These are phyloP conservation scores for Sporothrix schenckii DNA, from an alignment of 2,329 filamentous ascomycete genomes.

Conservation along the genomic window DNA sequence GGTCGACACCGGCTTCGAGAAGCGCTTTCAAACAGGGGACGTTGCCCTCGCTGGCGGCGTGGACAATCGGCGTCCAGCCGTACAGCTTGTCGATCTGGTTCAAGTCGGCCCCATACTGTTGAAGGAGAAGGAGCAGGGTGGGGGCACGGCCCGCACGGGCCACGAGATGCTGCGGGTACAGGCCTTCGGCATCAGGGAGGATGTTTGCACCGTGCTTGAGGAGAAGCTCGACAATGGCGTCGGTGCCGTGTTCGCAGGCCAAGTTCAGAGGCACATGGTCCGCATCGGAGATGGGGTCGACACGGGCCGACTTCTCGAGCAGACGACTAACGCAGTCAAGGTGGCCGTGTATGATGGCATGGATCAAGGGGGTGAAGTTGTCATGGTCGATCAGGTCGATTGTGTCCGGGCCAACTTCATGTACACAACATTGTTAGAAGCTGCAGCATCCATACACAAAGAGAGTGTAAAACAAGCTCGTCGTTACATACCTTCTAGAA, in stretches of 20 bases:
- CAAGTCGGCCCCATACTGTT: constrained; percentile 83
- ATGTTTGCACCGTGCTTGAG: constrained; percentile 79
- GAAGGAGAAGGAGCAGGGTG: constrained; percentile 75
- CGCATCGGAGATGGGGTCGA: constrained; percentile 81
- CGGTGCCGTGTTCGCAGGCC: constrained; percentile 89
- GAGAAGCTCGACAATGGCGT: constrained; percentile 81
- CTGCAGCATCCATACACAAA: not conserved
- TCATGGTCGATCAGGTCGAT: constrained; percentile 92
- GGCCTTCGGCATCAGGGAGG: constrained; percentile 90
- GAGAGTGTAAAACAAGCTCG: not conserved
- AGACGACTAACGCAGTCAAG: constrained; percentile 78
- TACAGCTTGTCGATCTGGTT: constrained; percentile 95
- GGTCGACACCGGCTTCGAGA: constrained; percentile 75
- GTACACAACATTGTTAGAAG: not conserved
- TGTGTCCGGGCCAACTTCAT: constrained; percentile 67
- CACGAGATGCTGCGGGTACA: constrained; percentile 96
- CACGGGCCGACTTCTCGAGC: constrained; percentile 74
- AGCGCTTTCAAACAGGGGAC: constrained; percentile 83
- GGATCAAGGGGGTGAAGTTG: constrained; percentile 94
- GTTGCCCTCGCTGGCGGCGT: constrained; percentile 95
- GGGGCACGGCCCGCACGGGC: constrained; percentile 84
- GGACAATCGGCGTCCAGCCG: constrained; percentile 94
- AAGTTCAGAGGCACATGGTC: constrained; percentile 95
- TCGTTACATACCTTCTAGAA: constrained; percentile 62
- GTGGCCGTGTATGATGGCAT: constrained; percentile 88